Base-by-base conservation (phyloP, 768 basidiomycete species). In the Mycena filopes region DNA sequence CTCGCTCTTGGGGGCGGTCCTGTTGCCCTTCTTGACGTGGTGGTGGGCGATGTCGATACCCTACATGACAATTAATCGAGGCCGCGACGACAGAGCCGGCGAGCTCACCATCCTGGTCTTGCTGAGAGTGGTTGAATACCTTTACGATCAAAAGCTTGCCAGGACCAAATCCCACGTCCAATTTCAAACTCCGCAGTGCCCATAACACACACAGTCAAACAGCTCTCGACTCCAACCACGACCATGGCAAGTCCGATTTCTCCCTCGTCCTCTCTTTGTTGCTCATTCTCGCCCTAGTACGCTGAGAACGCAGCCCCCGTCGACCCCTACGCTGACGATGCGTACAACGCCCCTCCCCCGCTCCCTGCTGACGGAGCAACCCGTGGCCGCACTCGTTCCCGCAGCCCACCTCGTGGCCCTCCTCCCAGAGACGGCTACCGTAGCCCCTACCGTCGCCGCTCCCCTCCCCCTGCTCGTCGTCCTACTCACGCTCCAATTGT, bases 11-110 rank as follows among this genome's bases (percentile, higher is more conserved):
- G 98, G 98, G 68, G 94, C 94, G 72, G 93, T 92, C 70, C 98
- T 90, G 76, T 88, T 84, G 73, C 96, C 89, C 88, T 98, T 98
- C 91, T 93, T 97, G 90, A 98, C 96, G 90, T 99, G 97, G 87
- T 99, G 97, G 81, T 86, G 83, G 80, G 86, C 86, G 82, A 98
- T 88, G 84, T 98, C 96, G 82, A 98, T 97, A 91, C 95, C 96
- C 96, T 94, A 77, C 16, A 41, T 48, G 65, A 25, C n/a, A 50
- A 28, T 76, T 48, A 71, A 55, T 71, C 59, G 72, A 53, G 46
- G 51, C 29, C 48, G 55, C n/a, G n/a, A n/a, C n/a, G n/a, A n/a
- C 71, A 50, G 70, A 66, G 73, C 69, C 81, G 75, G 74, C 80
- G 84, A 81, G 82, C 91, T 90, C 86, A 93, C 92, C 92, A 93